Percentiles rank a stretch among this genome's conserved stretches.
phyloP scores from a whole-genome alignment of 495 filamentous ascomycete genomes.

The Penicillium taxi region DNA sequence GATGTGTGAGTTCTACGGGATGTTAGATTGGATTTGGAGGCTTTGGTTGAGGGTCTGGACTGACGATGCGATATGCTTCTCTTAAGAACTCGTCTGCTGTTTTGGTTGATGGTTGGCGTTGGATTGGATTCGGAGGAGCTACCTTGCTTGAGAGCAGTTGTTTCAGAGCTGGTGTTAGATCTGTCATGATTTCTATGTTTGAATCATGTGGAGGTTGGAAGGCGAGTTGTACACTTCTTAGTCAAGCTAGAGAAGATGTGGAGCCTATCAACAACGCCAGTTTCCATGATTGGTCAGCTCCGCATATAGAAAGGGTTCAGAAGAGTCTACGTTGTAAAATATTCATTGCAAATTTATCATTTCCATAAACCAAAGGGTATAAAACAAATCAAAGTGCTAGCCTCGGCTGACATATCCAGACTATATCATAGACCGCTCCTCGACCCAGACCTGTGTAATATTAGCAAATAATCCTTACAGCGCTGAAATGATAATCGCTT shows the following conservation, averaged over 20 bases:
- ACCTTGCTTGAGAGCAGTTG: slow-evolving; percentile 51
- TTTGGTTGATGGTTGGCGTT: slow-evolving; percentile 29
- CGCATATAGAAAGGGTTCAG: neutral
- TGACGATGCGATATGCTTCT: slow-evolving; percentile 89
- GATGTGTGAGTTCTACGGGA: slow-evolving; percentile 72
- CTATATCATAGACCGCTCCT: neutral
- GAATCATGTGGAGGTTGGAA: slow-evolving; percentile 4
- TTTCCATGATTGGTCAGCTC: slow-evolving; percentile 6
- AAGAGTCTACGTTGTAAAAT: neutral
- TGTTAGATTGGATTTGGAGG: slow-evolving; percentile 7
- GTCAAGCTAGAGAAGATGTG: slow-evolving; percentile 3
- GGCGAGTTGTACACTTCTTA: neutral
- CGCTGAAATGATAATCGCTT: too few relatives aligned
- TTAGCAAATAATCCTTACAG: neutral
- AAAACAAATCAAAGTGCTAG: neutral
- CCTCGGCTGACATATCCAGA: neutral
- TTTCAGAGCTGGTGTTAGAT: slow-evolving; percentile 61
- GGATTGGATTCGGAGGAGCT: slow-evolving; percentile 2
- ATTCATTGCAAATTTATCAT: neutral
- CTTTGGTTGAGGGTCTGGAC: slow-evolving; percentile 17
- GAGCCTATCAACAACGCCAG: slow-evolving; percentile 11
- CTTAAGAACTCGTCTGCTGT: slow-evolving; percentile 82
- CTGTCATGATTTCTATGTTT: slow-evolving; percentile 54
- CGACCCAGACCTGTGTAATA: neutral
- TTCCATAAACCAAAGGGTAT: neutral